Conservation (phyloP, 441 rosid genomes). For the Aquilaria agallochum region DNA sequence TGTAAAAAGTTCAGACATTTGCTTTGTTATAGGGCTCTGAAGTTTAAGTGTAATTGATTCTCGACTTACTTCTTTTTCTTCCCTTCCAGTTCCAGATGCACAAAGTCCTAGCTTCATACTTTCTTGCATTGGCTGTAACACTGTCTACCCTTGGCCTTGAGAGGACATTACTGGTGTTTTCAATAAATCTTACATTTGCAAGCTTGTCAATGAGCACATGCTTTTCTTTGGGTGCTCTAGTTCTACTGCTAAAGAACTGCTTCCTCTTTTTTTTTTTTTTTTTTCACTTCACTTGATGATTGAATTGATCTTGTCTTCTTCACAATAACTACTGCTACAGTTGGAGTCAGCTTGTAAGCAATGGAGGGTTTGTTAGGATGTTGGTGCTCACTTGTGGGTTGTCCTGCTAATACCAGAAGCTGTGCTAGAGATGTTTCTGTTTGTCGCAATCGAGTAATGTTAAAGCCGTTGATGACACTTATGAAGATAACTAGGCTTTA, state of each 20-base stretch:
- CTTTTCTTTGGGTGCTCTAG: slow-evolving; percentile 59
- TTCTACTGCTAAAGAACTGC: slow-evolving; percentile 43
- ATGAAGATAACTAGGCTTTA: no score
- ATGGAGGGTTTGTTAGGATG: slow-evolving; percentile 50
- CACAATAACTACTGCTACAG: not conserved
- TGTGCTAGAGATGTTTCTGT: no score
- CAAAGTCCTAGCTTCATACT: slow-evolving; percentile 62
- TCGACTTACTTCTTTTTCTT: not conserved
- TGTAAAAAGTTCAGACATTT: no score
- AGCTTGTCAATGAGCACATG: slow-evolving; percentile 79
- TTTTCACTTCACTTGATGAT: not conserved
- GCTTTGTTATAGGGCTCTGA: no score
- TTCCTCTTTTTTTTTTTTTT: not conserved
- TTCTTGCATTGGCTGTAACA: slow-evolving; percentile 54
- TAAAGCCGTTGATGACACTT: no score
- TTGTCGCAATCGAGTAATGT: no score
- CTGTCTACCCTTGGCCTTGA: slow-evolving; percentile 81
- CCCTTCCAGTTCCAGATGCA: slow-evolving; percentile 64
- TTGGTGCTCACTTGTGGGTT: slow-evolving; percentile 68
- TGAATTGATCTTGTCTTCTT: not conserved
- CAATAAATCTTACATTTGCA: slow-evolving; percentile 29
- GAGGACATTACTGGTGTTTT: slow-evolving; percentile 82
- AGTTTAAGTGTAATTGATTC: no score
- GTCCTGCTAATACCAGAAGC: slow-evolving; percentile 17
- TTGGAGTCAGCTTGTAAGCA: slow-evolving; percentile 26